phyloP scores from a whole-genome alignment of 192 early-diverging fungal genomes.

The Umbelopsis sp. region DNA sequence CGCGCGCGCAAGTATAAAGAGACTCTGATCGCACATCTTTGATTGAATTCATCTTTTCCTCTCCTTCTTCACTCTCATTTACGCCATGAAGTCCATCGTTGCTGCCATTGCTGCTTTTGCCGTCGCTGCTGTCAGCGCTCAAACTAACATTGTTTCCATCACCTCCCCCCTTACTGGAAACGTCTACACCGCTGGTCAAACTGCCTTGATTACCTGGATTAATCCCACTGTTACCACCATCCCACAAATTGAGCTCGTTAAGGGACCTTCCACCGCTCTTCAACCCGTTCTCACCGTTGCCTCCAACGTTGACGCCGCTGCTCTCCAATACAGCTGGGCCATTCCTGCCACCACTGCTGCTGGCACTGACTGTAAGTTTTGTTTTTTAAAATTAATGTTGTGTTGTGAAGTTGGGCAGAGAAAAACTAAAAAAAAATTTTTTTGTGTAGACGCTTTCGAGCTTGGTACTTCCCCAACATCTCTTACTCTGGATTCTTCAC shows the following conservation, averaged over 20 bases:
- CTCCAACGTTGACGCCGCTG: constrained; percentile 26
- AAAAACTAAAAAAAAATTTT: not conserved
- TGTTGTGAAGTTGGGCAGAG: too few relatives aligned
- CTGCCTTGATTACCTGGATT: constrained; percentile 29
- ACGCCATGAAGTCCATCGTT: constrained; percentile 28
- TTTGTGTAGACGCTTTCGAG: constrained; percentile 31
- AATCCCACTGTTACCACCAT: constrained; percentile 18
- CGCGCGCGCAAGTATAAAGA: not conserved
- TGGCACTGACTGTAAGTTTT: constrained; percentile 35
- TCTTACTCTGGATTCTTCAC: constrained; percentile 33
- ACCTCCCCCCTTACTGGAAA: constrained; percentile 32
- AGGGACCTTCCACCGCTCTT: constrained; percentile 30
- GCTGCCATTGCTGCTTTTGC: constrained; percentile 23
- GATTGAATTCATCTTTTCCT: not conserved
- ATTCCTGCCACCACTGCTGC: constrained; percentile 24
- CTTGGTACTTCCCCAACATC: constrained; percentile 34
- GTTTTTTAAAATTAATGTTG: too few relatives aligned
- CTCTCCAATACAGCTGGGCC: constrained; percentile 22
- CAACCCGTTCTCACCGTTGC: constrained; percentile 28
- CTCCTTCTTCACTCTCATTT: not conserved
- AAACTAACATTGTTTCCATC: constrained; percentile 22
- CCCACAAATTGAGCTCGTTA: constrained; percentile 22
- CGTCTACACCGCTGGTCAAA: constrained; percentile 30
- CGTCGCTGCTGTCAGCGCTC: constrained; percentile 21
- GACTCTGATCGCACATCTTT: not conserved